Evolutionary conservation across 441 rosid genomes (phyloP), one percentile per base, ranked within the genome.

Genomic region (Brassica hybrid): DNA sequence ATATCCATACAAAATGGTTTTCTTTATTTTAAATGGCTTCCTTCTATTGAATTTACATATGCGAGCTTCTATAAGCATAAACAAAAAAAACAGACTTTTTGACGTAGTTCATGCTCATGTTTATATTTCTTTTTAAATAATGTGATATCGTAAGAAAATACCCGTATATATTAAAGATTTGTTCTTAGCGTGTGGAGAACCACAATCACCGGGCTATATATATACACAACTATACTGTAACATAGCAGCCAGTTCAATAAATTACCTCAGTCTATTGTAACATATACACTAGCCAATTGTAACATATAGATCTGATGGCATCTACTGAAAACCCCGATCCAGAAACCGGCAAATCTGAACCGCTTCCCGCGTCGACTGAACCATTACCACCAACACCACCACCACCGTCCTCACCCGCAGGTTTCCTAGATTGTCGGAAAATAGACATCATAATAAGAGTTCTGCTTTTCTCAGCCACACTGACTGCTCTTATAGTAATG

Each of bases 401-500:
- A 12, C 58, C 77, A 0, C 56, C 76, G 0, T 18, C 70, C 0
- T 23, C 63, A 13, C 6, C 59, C 4, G 6, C 76, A 4, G 38
- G 68, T 27, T 67, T 66, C 32, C 34, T 58, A n/a, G 75, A 76
- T 13, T 83, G 69, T 65, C 75, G 79, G 27, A 34, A 57, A 1
- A 71, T 75, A n/a, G 92, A 87, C 58, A 80, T 87, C 17, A 82
- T 19, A 11, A 83, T 85, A 52, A 83, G 98, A 88, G 81, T 77
- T 25, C 34, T 91, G 25, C 19, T 91, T 67, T 90, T 94, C 69
- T 91, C 88, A 11, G 78, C 88, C 0, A 68, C 90, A 0, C 6
- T 94, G 25, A 67, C 79, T 36, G 74, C 92, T 13, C 65, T 94
- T 6, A 67, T 90, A 63, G 86, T 94, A 38, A 81, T 89, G 83